Conservation (phyloP, 805 yeast species). For the Candida pini region DNA sequence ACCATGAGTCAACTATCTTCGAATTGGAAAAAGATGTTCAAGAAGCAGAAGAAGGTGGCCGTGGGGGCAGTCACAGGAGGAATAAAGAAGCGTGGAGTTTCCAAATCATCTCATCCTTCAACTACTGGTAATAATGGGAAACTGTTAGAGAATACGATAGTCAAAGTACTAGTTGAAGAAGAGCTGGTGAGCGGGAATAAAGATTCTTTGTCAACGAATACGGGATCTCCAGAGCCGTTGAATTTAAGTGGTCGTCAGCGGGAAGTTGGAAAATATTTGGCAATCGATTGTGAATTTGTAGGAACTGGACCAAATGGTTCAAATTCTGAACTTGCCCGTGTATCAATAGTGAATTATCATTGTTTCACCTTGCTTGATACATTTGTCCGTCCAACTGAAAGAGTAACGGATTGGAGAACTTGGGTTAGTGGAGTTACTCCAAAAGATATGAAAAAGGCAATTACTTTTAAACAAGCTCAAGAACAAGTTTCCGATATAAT, state of each 20-base stretch:
- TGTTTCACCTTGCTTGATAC: slow-evolving; percentile 69
- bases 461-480: slow-evolving; percentile 64
- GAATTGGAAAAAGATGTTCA: slow-evolving; percentile 18
- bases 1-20: slow-evolving; percentile 9
- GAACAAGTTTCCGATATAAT: slow-evolving; percentile 45
- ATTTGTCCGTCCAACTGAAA: slow-evolving; percentile 69
- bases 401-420: slow-evolving; percentile 87
- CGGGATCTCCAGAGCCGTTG: background rate
- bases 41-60: slow-evolving; percentile 5
- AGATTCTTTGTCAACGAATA: background rate
- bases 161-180: too few species aligned
- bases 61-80: slow-evolving; percentile 1
- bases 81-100: slow-evolving; percentile 1
- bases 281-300: slow-evolving; percentile 93
- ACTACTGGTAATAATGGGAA: too few species aligned
- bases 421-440: slow-evolving; percentile 87
- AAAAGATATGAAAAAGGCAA: slow-evolving; percentile 59
- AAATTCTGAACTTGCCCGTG: slow-evolving; percentile 74
- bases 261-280: slow-evolving; percentile 65
- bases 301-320: slow-evolving; percentile 77
- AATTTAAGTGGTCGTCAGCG: slow-evolving; percentile 18
- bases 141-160: too few species aligned
- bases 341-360: slow-evolving; percentile 77
- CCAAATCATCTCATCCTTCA: too few species aligned
- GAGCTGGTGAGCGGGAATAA: background rate